Evolutionary conservation across 208 protist genomes (phyloP).

Genomic region (Trypanosoma brucei): DNA sequence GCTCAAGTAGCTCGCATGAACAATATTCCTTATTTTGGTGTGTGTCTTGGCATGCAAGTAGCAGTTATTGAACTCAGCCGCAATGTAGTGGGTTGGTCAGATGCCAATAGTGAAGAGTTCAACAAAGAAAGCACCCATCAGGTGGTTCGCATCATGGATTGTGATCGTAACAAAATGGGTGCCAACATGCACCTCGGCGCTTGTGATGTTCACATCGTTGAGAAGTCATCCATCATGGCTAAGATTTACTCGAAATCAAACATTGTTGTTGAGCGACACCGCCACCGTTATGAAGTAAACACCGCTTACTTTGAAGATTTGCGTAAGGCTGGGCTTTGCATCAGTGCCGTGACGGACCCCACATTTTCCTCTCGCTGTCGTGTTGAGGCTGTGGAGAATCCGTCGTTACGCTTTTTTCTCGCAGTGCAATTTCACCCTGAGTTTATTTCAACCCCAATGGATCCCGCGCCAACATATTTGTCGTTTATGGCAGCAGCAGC

Average conservation of each 20-base stretch:
- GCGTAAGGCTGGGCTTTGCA: slow-evolving; percentile 84
- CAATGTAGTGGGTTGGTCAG: slow-evolving; percentile 88
- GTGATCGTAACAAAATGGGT: slow-evolving; percentile 91
- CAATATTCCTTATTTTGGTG: slow-evolving; percentile 96
- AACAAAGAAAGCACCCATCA: slow-evolving; percentile 75
- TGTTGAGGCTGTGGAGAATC: slow-evolving; percentile 88
- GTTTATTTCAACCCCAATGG: slow-evolving; percentile 93
- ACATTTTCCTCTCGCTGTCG: slow-evolving; percentile 84
- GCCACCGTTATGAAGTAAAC: slow-evolving; percentile 98
- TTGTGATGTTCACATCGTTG: slow-evolving; percentile 75
- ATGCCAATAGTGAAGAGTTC: slow-evolving; percentile 96
- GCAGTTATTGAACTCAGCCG: slow-evolving; percentile 94
- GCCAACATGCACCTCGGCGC: slow-evolving; percentile 99
- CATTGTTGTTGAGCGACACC: slow-evolving; percentile 93
- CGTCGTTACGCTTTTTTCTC: slow-evolving; percentile 88
- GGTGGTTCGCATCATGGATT: slow-evolving; percentile 98
- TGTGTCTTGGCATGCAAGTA: slow-evolving; percentile 99
- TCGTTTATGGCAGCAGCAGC: slow-evolving; percentile 93
- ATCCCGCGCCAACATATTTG: slow-evolving; percentile 95
- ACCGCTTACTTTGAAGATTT: slow-evolving; percentile 88
- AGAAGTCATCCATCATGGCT: slow-evolving; percentile 53
- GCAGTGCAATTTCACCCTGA: slow-evolving; percentile 98
- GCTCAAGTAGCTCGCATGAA: slow-evolving; percentile 92
- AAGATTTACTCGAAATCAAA: slow-evolving; percentile 84
- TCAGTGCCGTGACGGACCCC: slow-evolving; percentile 86